Percentiles rank a stretch among this genome's conserved stretches.
phyloP scores from a whole-genome alignment of 345 rosid genomes.

The Populus davidiana region DNA sequence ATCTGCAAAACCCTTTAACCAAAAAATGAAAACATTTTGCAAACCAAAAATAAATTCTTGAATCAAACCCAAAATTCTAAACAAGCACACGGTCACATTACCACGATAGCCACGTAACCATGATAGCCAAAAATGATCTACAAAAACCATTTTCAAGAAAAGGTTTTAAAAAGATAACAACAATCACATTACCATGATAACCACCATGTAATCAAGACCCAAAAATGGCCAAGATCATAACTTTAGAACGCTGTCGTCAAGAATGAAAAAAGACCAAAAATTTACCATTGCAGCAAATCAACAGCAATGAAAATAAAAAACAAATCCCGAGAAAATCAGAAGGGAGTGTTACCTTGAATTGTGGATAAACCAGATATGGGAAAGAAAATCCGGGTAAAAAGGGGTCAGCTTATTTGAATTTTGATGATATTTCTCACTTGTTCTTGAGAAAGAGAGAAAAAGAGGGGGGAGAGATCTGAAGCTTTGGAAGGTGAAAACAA shows the following conservation, averaged over 20 bases:
- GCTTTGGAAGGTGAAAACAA: background rate
- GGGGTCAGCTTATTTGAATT: background rate
- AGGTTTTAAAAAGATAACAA: background rate
- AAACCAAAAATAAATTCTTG: background rate
- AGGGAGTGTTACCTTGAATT: slow-evolving; percentile 42
- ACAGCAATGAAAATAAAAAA: background rate
- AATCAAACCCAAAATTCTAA: background rate
- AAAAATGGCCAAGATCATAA: background rate
- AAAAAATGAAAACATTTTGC: background rate
- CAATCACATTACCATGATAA: background rate
- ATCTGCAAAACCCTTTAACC: slow-evolving; percentile 31
- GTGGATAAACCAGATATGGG: slow-evolving; percentile 5
- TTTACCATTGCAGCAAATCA: background rate
- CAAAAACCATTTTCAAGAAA: background rate
- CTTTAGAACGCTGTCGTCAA: slow-evolving; percentile 8
- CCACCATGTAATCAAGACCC: background rate
- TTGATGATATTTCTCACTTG: background rate
- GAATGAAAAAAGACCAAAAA: background rate
- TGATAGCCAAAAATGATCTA: background rate
- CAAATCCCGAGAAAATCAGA: background rate
- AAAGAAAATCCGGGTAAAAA: background rate
- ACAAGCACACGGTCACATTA: background rate
- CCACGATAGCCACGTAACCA: too few species aligned
- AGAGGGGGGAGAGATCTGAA: background rate
- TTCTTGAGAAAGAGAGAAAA: background rate